phyloP scores from a whole-genome alignment of 1,139 yeast species.

The Eremothecium gossypii region DNA sequence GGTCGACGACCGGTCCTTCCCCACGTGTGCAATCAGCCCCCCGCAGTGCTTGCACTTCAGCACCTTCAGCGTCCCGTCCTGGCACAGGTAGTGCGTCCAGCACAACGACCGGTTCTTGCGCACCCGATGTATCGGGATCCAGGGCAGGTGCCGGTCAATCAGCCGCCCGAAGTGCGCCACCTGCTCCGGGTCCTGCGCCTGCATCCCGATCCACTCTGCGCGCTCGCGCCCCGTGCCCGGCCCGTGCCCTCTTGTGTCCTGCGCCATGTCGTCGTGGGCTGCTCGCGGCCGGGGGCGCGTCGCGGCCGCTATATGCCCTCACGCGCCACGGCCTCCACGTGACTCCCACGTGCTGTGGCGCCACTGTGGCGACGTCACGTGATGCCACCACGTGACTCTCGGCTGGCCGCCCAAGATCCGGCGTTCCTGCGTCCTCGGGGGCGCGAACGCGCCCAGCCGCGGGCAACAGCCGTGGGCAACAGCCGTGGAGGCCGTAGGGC shows the following conservation, averaged over 20 bases:
- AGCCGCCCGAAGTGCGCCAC: neutral
- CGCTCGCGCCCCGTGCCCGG: no score
- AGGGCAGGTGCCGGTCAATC: slow-evolving; percentile 5
- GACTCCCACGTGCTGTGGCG: neutral
- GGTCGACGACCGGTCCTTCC: slow-evolving; percentile 5
- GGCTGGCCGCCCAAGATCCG: no score
- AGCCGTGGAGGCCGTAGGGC: no score
- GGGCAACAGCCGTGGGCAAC: no score
- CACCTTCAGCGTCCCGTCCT: slow-evolving; percentile 2
- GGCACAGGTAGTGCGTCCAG: slow-evolving; percentile 15
- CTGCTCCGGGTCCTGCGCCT: slow-evolving; percentile 2
- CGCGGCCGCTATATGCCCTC: neutral
- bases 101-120: slow-evolving; percentile 9
- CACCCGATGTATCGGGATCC: slow-evolving; percentile 14
- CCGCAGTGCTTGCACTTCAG: slow-evolving; percentile 18
- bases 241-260: neutral
- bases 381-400: no score
- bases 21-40: slow-evolving; percentile 6
- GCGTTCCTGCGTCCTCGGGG: no score
- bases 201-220: slow-evolving; percentile 4
- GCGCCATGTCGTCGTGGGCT: neutral
- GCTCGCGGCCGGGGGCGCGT: neutral
- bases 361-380: no score
- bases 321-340: neutral
- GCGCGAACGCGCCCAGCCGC: no score